phyloP scores from a whole-genome alignment of 805 yeast species.

The Ogataea nakhonphanomensis region DNA sequence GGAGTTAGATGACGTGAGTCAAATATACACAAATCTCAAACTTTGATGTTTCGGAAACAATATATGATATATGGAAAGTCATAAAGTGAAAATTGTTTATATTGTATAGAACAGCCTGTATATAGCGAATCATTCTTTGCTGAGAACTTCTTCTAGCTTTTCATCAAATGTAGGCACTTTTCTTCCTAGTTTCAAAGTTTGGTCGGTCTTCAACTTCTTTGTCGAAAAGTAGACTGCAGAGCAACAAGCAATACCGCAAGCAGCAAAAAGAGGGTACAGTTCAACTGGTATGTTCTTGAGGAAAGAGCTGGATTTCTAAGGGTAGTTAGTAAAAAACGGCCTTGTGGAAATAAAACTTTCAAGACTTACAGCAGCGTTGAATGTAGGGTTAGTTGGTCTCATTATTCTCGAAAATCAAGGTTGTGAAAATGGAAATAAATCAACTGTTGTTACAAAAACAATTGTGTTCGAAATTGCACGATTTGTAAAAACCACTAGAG shows the following conservation, averaged over 20 bases:
- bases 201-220: constrained; percentile 49
- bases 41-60: constrained; percentile 20
- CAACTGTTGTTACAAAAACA: background rate
- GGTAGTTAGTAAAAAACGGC: background rate
- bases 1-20: constrained; percentile 81
- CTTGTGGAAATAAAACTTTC: background rate
- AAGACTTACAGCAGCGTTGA: constrained; percentile 44
- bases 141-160: constrained; percentile 34
- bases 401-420: constrained; percentile 25
- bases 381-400: constrained; percentile 48
- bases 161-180: constrained; percentile 41
- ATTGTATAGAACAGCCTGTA: constrained; percentile 3
- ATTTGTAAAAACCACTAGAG: background rate
- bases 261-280: constrained; percentile 54
- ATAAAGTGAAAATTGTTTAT: background rate
- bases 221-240: constrained; percentile 50
- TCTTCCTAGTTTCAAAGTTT: constrained; percentile 48
- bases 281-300: constrained; percentile 45
- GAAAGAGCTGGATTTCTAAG: constrained; percentile 11
- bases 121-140: constrained; percentile 22
- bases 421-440: background rate
- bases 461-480: constrained; percentile 1
- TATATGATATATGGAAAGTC: background rate
- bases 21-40: constrained; percentile 66
- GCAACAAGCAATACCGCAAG: constrained; percentile 49